Evolutionary conservation across 768 basidiomycete genomes (phyloP).

Genomic region (Tricholoma sp.): DNA sequence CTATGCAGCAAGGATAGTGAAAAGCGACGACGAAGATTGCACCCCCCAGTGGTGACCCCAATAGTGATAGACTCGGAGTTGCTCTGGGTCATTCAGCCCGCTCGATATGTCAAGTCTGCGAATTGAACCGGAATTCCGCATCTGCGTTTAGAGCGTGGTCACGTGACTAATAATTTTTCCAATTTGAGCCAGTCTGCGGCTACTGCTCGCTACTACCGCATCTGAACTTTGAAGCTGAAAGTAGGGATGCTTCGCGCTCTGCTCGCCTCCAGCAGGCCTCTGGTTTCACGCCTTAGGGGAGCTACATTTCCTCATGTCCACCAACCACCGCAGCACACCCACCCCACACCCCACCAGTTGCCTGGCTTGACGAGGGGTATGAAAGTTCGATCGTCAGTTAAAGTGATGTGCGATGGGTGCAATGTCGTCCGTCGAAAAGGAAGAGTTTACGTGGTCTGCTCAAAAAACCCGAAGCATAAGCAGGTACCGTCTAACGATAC

Average conservation of each 20-base stretch:
- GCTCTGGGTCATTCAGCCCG: neutral
- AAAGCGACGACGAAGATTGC: neutral
- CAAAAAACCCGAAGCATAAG: constrained; percentile 95
- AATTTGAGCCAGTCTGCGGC: too few relatives aligned
- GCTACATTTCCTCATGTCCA: constrained; percentile 26
- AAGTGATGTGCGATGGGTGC: constrained; percentile 93
- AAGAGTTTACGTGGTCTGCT: constrained; percentile 87
- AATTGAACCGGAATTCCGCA: too few relatives aligned
- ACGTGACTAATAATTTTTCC: constrained; percentile 5
- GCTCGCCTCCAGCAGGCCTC: constrained; percentile 55
- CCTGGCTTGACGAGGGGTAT: constrained; percentile 65
- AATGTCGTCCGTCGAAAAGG: constrained; percentile 85
- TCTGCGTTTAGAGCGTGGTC: too few relatives aligned
- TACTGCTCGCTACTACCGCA: too few relatives aligned
- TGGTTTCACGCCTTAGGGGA: constrained; percentile 46
- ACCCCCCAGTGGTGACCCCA: constrained; percentile 3
- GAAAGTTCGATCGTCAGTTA: constrained; percentile 96
- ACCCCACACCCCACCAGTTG: constrained; percentile 16
- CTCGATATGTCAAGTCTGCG: neutral
- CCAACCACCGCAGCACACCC: constrained; percentile 25
- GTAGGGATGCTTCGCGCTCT: constrained; percentile 59
- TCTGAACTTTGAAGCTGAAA: constrained; percentile 9
- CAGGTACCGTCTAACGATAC: constrained; percentile 54
- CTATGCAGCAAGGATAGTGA: neutral
- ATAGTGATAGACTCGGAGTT: too few relatives aligned